Conservation (phyloP, 176 grass and related monocot genomes). For the Phoenix roebelenii region DNA sequence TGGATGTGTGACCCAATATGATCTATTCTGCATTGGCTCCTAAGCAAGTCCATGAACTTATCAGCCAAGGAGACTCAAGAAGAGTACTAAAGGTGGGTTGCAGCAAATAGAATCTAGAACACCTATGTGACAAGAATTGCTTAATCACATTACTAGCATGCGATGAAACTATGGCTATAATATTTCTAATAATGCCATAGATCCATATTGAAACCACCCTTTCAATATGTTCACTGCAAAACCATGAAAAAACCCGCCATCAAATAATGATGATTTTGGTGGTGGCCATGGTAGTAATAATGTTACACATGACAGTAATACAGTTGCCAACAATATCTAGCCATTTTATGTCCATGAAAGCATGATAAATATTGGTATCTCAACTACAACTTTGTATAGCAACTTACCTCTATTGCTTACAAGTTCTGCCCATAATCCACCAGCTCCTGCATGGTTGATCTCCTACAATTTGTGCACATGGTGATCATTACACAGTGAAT, state of each 20-base stretch:
- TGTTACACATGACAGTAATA: too few relatives aligned
- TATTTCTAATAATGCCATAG: too few relatives aligned
- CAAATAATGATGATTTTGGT: too few relatives aligned
- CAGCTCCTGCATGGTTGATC: slow-evolving; percentile 97
- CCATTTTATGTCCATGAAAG: too few relatives aligned
- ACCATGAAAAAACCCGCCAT: too few relatives aligned
- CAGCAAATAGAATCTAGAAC: neutral
- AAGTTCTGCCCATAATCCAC: slow-evolving; percentile 92
- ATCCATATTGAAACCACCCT: too few relatives aligned
- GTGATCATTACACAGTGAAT: neutral
- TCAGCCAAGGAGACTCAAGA: neutral
- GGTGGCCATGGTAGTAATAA: too few relatives aligned
- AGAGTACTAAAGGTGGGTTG: neutral
- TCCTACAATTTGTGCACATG: slow-evolving; percentile 42
- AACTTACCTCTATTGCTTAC: slow-evolving; percentile 82
- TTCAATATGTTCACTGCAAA: too few relatives aligned
- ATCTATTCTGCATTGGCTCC: neutral
- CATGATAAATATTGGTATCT: too few relatives aligned
- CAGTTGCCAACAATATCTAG: too few relatives aligned
- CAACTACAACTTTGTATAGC: too few relatives aligned
- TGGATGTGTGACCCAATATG: neutral
- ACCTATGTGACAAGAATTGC: neutral
- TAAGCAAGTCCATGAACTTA: neutral
- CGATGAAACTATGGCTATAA: neutral
- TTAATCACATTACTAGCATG: neutral